Conservation (phyloP, 2,329 filamentous ascomycete species). For the Aspergillus calidoustus region DNA sequence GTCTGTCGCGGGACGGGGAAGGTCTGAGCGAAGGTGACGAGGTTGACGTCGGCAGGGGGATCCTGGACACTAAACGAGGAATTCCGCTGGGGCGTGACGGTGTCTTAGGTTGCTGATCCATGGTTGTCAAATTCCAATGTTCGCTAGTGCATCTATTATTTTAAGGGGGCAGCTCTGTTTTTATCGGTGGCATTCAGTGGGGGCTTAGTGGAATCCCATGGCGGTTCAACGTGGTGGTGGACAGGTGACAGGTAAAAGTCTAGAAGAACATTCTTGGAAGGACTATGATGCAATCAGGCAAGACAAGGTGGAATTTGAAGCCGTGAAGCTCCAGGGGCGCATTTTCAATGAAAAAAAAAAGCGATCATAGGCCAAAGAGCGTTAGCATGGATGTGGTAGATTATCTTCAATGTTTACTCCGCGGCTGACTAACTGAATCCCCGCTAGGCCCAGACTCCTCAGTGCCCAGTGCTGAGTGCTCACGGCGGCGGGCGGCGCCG, state of each 20-base stretch:
- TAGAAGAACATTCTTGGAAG: not conserved
- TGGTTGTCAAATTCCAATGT: constrained; percentile 23
- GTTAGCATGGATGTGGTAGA: constrained; percentile 14
- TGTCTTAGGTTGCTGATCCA: constrained; percentile 41
- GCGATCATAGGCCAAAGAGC: not conserved
- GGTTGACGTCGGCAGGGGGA: constrained; percentile 55
- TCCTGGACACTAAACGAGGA: constrained; percentile 56
- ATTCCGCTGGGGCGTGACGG: constrained; percentile 44
- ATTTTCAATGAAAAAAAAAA: constrained; percentile 1
- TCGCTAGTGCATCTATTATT: constrained; percentile 6
- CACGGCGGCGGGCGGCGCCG: too few species aligned
- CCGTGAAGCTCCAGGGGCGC: not conserved
- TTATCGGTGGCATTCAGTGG: not conserved
- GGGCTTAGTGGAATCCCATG: constrained; percentile 12
- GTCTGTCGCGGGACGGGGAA: constrained; percentile 53
- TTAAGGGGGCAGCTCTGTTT: constrained; percentile 1
- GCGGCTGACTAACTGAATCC: not conserved
- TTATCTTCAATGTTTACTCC: not conserved
- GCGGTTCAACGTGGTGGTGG: not conserved
- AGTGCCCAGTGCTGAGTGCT: not conserved
- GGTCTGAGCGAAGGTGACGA: constrained; percentile 49
- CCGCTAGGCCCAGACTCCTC: not conserved
- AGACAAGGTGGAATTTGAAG: not conserved
- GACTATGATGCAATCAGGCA: not conserved
- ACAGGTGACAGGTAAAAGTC: not conserved